Percentiles rank a stretch among this genome's conserved stretches.
Evolutionary conservation across 1,139 yeast species (phyloP).

Genomic region (Blastobotrys proliferans): DNA sequence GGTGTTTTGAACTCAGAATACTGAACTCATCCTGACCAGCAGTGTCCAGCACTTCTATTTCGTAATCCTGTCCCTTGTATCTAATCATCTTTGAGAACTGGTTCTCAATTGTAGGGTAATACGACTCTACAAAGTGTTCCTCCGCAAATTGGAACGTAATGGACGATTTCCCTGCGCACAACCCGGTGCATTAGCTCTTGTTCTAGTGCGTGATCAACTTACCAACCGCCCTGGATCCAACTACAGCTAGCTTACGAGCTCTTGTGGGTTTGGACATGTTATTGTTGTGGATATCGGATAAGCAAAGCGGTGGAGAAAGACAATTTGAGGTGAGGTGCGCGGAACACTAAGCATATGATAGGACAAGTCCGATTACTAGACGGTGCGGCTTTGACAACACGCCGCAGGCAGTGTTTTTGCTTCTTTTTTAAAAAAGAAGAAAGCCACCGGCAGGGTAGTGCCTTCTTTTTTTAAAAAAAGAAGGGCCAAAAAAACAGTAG

Average conservation of each 20-base stretch:
- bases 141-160: conserved; percentile 86
- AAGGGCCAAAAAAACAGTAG: too few species aligned
- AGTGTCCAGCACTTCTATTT: conserved; percentile 81
- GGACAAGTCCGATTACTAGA: too few species aligned
- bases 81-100: conserved; percentile 71
- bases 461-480: too few species aligned
- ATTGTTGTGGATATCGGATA: too few species aligned
- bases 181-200: too few species aligned
- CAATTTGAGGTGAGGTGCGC: too few species aligned
- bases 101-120: conserved; percentile 89
- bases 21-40: conserved; percentile 87
- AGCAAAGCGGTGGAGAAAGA: too few species aligned
- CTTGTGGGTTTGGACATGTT: conserved; percentile 17
- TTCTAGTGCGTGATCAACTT: conserved; percentile 14
- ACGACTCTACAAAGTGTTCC: conserved; percentile 81
- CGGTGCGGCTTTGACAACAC: too few species aligned
- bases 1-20: conserved; percentile 72
- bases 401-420: too few species aligned
- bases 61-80: conserved; percentile 59
- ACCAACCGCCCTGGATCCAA: conserved; percentile 87
- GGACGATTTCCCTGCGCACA: conserved; percentile 70
- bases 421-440: too few species aligned
- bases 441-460: too few species aligned
- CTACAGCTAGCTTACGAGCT: conserved; percentile 78
- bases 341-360: too few species aligned